phyloP scores from a whole-genome alignment of 208 protist genomes.

The Trypanosoma theileri region DNA sequence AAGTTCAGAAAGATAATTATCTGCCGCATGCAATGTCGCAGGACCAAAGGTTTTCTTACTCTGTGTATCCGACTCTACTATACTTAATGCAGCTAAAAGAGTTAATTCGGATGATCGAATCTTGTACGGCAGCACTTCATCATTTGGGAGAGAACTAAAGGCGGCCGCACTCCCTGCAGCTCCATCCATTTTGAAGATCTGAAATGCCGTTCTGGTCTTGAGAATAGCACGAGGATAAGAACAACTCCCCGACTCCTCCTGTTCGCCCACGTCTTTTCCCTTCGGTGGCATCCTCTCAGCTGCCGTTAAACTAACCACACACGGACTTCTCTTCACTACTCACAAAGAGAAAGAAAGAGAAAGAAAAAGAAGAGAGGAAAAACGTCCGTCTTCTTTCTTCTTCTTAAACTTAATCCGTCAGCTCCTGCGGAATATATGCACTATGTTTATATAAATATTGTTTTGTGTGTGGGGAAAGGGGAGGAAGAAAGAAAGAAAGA shows the following conservation, averaged over 20 bases:
- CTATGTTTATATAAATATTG: too few relatives aligned
- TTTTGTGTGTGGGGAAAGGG: not conserved
- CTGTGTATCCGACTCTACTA: slow-evolving; percentile 43
- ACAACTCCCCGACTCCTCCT: not conserved
- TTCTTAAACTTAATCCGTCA: not conserved
- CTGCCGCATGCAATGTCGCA: slow-evolving; percentile 48
- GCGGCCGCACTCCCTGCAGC: slow-evolving; percentile 31
- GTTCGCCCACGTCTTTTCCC: slow-evolving; percentile 2
- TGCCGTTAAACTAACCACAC: too few relatives aligned
- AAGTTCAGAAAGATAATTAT: slow-evolving; percentile 55
- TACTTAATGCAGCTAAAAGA: slow-evolving; percentile 48
- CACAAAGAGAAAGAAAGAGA: too few relatives aligned
- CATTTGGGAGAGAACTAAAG: slow-evolving; percentile 64
- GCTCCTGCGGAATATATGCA: too few relatives aligned
- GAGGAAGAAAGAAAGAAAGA: slow-evolving; percentile 14
- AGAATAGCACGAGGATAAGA: slow-evolving; percentile 36
- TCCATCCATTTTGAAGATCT: slow-evolving; percentile 63
- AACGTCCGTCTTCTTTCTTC: too few relatives aligned
- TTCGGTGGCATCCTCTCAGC: too few relatives aligned
- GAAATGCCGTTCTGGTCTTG: slow-evolving; percentile 69
- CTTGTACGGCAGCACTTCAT: slow-evolving; percentile 71
- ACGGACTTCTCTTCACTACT: not conserved
- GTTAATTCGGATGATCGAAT: slow-evolving; percentile 62
- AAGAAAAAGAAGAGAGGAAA: too few relatives aligned
- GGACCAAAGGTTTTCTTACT: slow-evolving; percentile 48